Evolutionary conservation across 139 green algal species (phyloP).

Genomic region (Zygnema cylindricum): DNA sequence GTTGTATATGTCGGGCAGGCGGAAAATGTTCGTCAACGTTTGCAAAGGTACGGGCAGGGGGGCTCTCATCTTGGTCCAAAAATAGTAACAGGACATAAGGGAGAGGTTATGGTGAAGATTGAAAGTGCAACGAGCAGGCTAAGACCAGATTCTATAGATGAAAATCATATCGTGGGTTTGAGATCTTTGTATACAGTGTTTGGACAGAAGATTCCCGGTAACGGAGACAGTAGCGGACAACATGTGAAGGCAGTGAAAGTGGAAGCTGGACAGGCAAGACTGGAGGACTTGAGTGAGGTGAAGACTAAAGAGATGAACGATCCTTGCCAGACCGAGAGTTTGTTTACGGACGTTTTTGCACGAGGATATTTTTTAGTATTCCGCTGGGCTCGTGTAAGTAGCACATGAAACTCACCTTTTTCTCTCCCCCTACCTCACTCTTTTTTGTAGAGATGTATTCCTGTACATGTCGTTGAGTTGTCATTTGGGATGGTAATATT

Average conservation of each 20-base stretch:
- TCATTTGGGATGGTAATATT: too few relatives aligned
- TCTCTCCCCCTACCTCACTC: too few relatives aligned
- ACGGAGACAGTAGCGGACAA: not conserved
- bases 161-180: not conserved
- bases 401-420: not conserved
- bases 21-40: constrained; percentile 30
- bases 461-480: too few relatives aligned
- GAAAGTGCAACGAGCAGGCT: constrained; percentile 2
- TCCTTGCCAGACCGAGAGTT: not conserved
- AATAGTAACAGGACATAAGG: not conserved
- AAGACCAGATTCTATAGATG: not conserved
- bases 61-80: constrained; percentile 24
- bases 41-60: constrained; percentile 35
- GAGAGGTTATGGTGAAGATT: constrained; percentile 1
- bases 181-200: not conserved
- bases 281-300: not conserved
- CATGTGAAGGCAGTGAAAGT: not conserved
- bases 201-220: not conserved
- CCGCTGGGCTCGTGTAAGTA: constrained; percentile 16
- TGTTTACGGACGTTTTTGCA: constrained; percentile 19
- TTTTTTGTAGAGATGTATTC: too few relatives aligned
- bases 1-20: constrained; percentile 40
- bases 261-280: not conserved
- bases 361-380: constrained; percentile 14
- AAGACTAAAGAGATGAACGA: not conserved